Percentiles rank a stretch among this genome's conserved stretches.
phyloP scores from a whole-genome alignment of 805 yeast genomes.

The Yarrowia yakushimensis region DNA sequence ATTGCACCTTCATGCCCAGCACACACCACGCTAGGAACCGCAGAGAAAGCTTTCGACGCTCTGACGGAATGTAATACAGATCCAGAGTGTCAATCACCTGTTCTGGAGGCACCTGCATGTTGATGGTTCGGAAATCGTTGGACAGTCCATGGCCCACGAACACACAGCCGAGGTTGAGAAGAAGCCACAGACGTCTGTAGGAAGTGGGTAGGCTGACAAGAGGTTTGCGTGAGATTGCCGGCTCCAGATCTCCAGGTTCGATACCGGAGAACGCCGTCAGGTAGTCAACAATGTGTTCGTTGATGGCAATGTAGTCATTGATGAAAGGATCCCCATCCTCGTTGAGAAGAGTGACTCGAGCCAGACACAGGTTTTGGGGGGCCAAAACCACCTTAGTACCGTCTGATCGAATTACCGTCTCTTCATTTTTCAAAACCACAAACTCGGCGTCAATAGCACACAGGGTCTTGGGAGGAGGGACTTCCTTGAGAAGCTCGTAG shows the following conservation, averaged over 20 bases:
- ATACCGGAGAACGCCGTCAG: constrained; percentile 92
- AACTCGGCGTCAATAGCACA: constrained; percentile 97
- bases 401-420: constrained; percentile 67
- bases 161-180: constrained; percentile 81
- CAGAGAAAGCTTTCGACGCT: constrained; percentile 74
- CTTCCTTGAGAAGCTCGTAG: constrained; percentile 69
- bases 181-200: constrained; percentile 84
- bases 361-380: constrained; percentile 75
- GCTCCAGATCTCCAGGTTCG: constrained; percentile 84
- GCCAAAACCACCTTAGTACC: constrained; percentile 67
- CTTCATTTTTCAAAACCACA: constrained; percentile 75
- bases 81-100: constrained; percentile 91
- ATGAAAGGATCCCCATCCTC: constrained; percentile 73
- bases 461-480: constrained; percentile 69
- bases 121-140: constrained; percentile 90
- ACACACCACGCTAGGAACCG: constrained; percentile 82
- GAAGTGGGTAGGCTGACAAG: constrained; percentile 79
- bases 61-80: constrained; percentile 67
- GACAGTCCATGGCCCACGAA: constrained; percentile 93
- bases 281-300: constrained; percentile 67
- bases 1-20: constrained; percentile 73
- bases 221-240: constrained; percentile 56
- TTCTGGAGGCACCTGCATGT: constrained; percentile 75
- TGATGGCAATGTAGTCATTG: constrained; percentile 85
- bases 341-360: constrained; percentile 82